Percentiles rank a stretch among this genome's conserved stretches.
Evolutionary conservation across 352 stramenopile species (phyloP).

Genomic region (Nothophytophthora sp.): DNA sequence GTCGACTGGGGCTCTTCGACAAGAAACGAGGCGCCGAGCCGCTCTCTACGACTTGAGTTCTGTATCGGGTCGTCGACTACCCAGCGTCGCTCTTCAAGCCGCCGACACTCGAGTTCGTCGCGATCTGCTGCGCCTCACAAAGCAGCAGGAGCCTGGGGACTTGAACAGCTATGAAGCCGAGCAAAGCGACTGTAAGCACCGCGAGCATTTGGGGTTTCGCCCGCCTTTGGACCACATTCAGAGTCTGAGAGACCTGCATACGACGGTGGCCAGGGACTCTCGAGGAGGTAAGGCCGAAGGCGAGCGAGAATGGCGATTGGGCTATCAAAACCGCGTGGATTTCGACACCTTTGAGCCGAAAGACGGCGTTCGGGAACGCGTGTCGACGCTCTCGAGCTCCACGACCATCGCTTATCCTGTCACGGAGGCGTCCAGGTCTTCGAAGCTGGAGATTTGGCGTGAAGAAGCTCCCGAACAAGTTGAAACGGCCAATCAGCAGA

Average conservation of each 20-base stretch:
- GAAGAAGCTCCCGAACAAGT: conserved; percentile 10
- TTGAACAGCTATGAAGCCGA: conserved; percentile 40
- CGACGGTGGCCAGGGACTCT: conserved; percentile 46
- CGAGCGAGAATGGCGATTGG: conserved; percentile 43
- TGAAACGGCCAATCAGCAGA: background rate
- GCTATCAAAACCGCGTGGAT: conserved; percentile 46
- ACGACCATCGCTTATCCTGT: conserved; percentile 33
- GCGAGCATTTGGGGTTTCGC: conserved; percentile 39
- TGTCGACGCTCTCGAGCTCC: conserved; percentile 22
- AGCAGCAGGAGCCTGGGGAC: conserved; percentile 12
- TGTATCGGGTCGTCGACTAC: conserved; percentile 30
- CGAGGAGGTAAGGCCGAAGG: background rate
- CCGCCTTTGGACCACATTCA: conserved; percentile 55
- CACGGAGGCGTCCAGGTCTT: conserved; percentile 7
- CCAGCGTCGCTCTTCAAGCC: conserved; percentile 31
- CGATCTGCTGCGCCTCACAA: conserved; percentile 41
- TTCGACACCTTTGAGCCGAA: conserved; percentile 50
- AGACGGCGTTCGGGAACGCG: conserved; percentile 33
- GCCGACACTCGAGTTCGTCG: conserved; percentile 42
- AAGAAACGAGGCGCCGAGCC: conserved; percentile 35
- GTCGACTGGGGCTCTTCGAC: too few species aligned
- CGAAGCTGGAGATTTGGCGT: conserved; percentile 17
- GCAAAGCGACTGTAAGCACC: conserved; percentile 55
- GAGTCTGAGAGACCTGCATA: conserved; percentile 40
- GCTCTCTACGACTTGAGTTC: conserved; percentile 42